These are phyloP conservation scores for Picea engelmannii DNA, from an alignment of 83 land plant genomes.

Conservation along the genomic window DNA sequence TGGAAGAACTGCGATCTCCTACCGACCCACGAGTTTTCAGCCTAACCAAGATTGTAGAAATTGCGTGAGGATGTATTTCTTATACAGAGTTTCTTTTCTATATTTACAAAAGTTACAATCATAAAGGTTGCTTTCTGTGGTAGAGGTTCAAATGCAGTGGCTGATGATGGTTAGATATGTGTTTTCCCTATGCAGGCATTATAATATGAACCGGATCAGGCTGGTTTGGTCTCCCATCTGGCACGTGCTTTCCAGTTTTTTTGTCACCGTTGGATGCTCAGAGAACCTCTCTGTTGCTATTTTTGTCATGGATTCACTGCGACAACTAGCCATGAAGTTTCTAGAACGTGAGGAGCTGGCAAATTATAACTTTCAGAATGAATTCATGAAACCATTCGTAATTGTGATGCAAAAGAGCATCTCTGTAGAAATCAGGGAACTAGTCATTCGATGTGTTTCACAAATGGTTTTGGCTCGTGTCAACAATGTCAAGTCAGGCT, in stretches of 20 bases:
- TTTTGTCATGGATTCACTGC: constrained; percentile 94
- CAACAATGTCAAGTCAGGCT: constrained; percentile 92
- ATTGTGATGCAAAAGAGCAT: constrained; percentile 92
- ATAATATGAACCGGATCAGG: constrained; percentile 96
- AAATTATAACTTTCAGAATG: constrained; percentile 96
- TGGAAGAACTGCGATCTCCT: constrained; percentile 90
- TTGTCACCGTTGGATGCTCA: constrained; percentile 91
- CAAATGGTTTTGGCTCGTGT: constrained; percentile 96
- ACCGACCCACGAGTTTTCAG: constrained; percentile 84
- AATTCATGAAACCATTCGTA: constrained; percentile 92
- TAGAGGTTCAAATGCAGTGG: no score
- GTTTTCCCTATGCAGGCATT: no score
- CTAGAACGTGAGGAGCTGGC: constrained; percentile 94
- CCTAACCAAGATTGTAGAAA: constrained; percentile 95
- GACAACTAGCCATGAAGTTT: constrained; percentile 96
- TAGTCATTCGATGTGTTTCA: constrained; percentile 91
- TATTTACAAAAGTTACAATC: no score
- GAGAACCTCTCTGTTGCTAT: constrained; percentile 93
- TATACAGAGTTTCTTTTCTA: no score
- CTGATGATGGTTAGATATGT: no score
- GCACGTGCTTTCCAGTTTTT: constrained; percentile 90
- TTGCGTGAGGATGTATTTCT: no score
- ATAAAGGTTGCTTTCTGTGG: no score
- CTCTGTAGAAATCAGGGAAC: constrained; percentile 87
- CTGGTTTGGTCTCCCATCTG: constrained; percentile 95